Percentiles rank a stretch among this genome's conserved stretches.
Evolutionary conservation across 2,329 filamentous ascomycete species (phyloP).

Genomic region (Fusarium annulatum): DNA sequence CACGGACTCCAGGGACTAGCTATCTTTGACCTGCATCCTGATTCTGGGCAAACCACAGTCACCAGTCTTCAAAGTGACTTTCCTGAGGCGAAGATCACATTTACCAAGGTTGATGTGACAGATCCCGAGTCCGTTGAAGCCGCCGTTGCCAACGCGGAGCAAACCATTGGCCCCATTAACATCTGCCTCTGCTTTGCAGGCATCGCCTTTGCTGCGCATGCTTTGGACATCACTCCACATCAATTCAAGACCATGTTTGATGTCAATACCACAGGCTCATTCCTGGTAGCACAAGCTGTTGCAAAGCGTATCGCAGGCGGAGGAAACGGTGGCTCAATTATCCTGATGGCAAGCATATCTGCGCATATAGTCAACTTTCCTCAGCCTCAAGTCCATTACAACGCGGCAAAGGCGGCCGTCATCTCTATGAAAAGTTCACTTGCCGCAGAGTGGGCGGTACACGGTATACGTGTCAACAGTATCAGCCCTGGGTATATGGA

Average conservation of each 20-base stretch:
- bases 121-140: background rate
- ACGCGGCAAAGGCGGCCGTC: constrained; percentile 56
- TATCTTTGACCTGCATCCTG: constrained; percentile 11
- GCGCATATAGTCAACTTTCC: constrained; percentile 77
- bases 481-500: constrained; percentile 26
- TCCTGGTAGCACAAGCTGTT: constrained; percentile 74
- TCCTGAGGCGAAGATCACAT: background rate
- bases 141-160: background rate
- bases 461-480: constrained; percentile 15
- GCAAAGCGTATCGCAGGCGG: constrained; percentile 49
- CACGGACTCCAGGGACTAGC: constrained; percentile 6
- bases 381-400: constrained; percentile 78
- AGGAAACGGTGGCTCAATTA: constrained; percentile 69
- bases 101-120: constrained; percentile 14
- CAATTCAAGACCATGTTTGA: constrained; percentile 75
- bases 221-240: constrained; percentile 66
- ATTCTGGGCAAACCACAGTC: background rate
- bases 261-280: constrained; percentile 77
- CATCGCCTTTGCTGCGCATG: constrained; percentile 56
- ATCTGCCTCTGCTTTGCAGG: constrained; percentile 22
- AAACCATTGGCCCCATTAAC: background rate
- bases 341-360: constrained; percentile 75
- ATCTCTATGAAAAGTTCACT: constrained; percentile 13
- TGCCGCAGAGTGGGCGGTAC: constrained; percentile 14
- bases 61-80: background rate